Base-by-base conservation (phyloP, 768 basidiomycete genomes). In the Lentinula aciculospora region DNA sequence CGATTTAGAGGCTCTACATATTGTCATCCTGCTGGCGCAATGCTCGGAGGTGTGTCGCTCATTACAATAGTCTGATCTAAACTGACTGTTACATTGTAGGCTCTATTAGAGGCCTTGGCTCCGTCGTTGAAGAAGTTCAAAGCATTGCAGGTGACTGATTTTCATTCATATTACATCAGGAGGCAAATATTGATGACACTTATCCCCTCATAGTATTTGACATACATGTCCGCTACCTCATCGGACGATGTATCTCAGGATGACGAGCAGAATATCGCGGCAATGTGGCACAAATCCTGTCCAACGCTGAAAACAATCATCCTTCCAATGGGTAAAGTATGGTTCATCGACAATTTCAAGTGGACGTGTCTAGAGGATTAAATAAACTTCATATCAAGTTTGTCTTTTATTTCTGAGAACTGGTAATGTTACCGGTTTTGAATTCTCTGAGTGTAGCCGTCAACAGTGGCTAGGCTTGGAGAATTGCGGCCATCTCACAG, bases 261-360 rank as follows among this genome's bases (percentile, higher is more conserved):
- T 8, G 72, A 79, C 56, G 85, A 87, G 64, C 70, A 72, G 15
- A 68, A 70, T 60, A 76, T 86, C 10, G 85, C 81, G n/a, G 68
- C 68, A 46, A 63, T 68, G 45, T 87, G 85, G 85, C 79, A 81
- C 56, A 62, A 66, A 21, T 77, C 77, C 25, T 87, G 85, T 66
- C 81, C 83, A 3, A 83, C 84, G 0, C 71, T 87, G 29, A 74
- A 74, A 58, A 86, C 86, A 0, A 82, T 88, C 54, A 85, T 88
- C 15, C 68, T 88, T 0, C 84, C 86, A 0, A 75, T 76, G 58
- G 86, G 86, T 2, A 69, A 77, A 53, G 79, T 86, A 7, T 88
- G 86, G 86, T 85, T 84, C 53, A 21, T 48, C 3, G 56, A 58
- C 12, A 58, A 58, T 21, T 23, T 3, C 15, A 58, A 50, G 39